These are phyloP conservation scores for Mastigamoeba balamuthi DNA, from an alignment of 78 protist species.

Conservation along the genomic window DNA sequence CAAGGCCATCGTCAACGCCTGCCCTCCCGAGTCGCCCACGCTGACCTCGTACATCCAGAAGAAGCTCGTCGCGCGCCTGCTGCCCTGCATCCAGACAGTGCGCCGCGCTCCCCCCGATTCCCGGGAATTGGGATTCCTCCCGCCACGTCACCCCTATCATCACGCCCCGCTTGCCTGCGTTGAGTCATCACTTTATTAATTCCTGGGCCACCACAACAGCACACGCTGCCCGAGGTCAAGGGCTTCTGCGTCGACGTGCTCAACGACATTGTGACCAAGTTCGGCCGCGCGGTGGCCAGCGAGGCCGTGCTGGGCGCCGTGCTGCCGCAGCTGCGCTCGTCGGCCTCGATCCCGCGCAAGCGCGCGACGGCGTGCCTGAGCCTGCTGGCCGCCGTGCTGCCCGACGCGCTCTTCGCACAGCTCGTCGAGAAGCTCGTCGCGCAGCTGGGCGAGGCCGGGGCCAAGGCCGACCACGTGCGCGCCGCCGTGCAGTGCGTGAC, in stretches of 20 bases:
- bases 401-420: slow-evolving; percentile 31
- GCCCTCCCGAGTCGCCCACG: slow-evolving; percentile 19
- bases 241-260: slow-evolving; percentile 37
- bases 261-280: slow-evolving; percentile 21
- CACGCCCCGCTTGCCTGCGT: neutral
- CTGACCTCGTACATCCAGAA: slow-evolving; percentile 25
- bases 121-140: too few relatives aligned
- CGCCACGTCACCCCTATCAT: too few relatives aligned
- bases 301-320: slow-evolving; percentile 31
- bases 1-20: slow-evolving; percentile 28
- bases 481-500: slow-evolving; percentile 37
- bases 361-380: slow-evolving; percentile 37
- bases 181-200: neutral
- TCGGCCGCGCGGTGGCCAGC: slow-evolving; percentile 21
- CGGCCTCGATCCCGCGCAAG: slow-evolving; percentile 35
- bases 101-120: too few relatives aligned
- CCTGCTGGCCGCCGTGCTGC: slow-evolving; percentile 20
- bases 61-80: slow-evolving; percentile 21
- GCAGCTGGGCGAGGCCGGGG: slow-evolving; percentile 22
- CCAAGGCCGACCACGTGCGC: slow-evolving; percentile 39
- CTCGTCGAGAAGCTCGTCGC: slow-evolving; percentile 35
- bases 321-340: slow-evolving; percentile 23
- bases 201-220: too few relatives aligned
- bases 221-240: slow-evolving; percentile 32
- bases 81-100: slow-evolving; percentile 13